Conservation (phyloP, 1,284 basidiomycete genomes). For the Earliella scabrosa region DNA sequence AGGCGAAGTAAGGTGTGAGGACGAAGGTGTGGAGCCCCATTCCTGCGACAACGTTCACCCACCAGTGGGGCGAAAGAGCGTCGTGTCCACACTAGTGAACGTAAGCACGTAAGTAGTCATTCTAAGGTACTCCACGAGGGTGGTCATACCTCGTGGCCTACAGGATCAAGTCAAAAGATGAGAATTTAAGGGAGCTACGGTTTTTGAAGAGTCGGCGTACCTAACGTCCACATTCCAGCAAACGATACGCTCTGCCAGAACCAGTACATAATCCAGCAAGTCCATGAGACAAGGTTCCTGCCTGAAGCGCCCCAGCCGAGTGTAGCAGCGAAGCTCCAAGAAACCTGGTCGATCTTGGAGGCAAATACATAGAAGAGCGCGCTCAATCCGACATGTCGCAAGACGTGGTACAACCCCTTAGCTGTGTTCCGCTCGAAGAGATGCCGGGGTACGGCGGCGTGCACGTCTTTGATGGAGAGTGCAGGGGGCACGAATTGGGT, state of each 20-base stretch:
- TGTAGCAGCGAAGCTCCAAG: neutral
- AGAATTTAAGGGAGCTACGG: neutral
- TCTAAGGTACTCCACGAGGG: neutral
- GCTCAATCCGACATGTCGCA: conserved; percentile 39
- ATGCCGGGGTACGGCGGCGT: conserved; percentile 50
- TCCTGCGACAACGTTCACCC: conserved; percentile 35
- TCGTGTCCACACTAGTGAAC: conserved; percentile 39
- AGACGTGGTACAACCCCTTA: conserved; percentile 43
- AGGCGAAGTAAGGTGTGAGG: conserved; percentile 55
- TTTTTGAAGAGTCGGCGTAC: conserved; percentile 21
- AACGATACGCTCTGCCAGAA: conserved; percentile 35
- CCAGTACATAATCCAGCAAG: conserved; percentile 34
- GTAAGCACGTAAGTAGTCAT: neutral
- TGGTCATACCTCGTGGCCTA: conserved; percentile 32
- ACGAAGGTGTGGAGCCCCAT: conserved; percentile 42
- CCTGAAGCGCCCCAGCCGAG: neutral
- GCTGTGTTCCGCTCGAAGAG: conserved; percentile 56
- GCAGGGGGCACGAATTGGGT: conserved; percentile 42
- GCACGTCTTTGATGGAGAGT: conserved; percentile 47
- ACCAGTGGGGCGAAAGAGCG: conserved; percentile 26
- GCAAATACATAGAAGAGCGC: conserved; percentile 29
- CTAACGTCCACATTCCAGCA: conserved; percentile 34
- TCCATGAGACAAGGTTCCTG: conserved; percentile 9
- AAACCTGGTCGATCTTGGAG: conserved; percentile 25
- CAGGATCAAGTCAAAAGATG: neutral